Evolutionary conservation across 2,329 filamentous ascomycete genomes (phyloP), one percentile per base, ranked within the genome.

Genomic region (Pleurostoma richardsiae): DNA sequence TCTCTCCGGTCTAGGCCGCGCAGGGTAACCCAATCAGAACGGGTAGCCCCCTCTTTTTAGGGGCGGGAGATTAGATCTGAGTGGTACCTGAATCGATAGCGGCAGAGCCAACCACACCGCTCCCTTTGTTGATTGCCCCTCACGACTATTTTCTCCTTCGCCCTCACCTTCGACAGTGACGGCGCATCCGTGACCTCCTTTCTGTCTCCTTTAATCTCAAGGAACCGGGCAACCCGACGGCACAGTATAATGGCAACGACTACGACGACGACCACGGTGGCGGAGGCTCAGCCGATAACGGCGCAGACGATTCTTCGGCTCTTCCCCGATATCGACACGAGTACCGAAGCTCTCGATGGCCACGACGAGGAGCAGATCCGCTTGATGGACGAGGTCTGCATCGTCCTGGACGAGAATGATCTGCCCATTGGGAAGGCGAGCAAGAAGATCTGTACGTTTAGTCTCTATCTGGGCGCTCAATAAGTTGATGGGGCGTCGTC

Each of bases 361-460:
- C 95, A 97, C 73, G 91, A 97, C 73, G 92, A 88, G 66, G 92
- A 97, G 75, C 94, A 99, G 73, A 96, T 96, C 60, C 85, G 92
- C 43, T 73, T 99, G 60, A 99, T 99, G 94, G 92, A 99, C 61
- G 94, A 97, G 74, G 87, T 96, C 43, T 99, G 94, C 78, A 97
- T 99, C 65, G 94, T 99, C 19, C 74, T 95, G 41, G 92, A 97
- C 68, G 84, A 95, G 59, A 81, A 97, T 60, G 94, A 97, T 67
- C 75, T 82, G 59, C 91, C 92, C 30, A 96, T 99, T 66, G 94
- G 94, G 53, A 96, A 90, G 56, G 92, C 90, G 44, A 96, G 88
- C 83, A 97, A 99, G 81, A 99, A 99, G 76, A 82, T 90, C 47
- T 99, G 94, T 95, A 72, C 57, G 86, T 78, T 44, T 30, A 42